Evolutionary conservation across 768 basidiomycete genomes (phyloP).

Genomic region (Tephrocybe sp.): DNA sequence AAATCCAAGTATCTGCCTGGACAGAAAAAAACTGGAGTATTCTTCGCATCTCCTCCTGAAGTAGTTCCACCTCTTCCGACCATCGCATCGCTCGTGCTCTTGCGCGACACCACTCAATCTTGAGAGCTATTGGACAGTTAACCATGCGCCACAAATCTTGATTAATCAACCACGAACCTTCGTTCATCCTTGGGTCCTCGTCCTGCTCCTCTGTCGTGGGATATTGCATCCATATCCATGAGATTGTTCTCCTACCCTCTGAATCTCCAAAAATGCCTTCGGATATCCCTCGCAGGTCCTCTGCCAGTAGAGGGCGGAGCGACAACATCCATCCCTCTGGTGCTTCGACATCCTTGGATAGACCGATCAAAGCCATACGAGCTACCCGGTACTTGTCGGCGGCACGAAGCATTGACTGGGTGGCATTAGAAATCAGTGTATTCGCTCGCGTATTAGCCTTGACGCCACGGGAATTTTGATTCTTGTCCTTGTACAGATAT

Average conservation of each 20-base stretch:
- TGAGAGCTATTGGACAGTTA: constrained; percentile 5
- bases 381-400: neutral
- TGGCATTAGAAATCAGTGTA: neutral
- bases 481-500: constrained; percentile 12
- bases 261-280: constrained; percentile 4
- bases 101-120: constrained; percentile 22
- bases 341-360: neutral
- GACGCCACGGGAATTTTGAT: constrained; percentile 3
- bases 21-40: constrained; percentile 18
- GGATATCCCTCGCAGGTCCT: neutral
- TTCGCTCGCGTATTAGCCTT: neutral
- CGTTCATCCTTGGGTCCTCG: neutral
- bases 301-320: neutral
- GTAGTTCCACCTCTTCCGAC: constrained; percentile 21
- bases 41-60: constrained; percentile 7
- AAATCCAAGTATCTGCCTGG: too few relatives aligned
- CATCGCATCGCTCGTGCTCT: constrained; percentile 19
- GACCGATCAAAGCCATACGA: neutral
- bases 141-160: neutral
- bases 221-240: neutral
- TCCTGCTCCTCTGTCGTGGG: neutral
- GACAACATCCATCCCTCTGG: neutral
- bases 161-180: neutral
- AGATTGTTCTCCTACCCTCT: neutral
- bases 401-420: neutral